Evolutionary conservation across 805 yeast genomes (phyloP).

Genomic region (Sungouiella thailandica): DNA sequence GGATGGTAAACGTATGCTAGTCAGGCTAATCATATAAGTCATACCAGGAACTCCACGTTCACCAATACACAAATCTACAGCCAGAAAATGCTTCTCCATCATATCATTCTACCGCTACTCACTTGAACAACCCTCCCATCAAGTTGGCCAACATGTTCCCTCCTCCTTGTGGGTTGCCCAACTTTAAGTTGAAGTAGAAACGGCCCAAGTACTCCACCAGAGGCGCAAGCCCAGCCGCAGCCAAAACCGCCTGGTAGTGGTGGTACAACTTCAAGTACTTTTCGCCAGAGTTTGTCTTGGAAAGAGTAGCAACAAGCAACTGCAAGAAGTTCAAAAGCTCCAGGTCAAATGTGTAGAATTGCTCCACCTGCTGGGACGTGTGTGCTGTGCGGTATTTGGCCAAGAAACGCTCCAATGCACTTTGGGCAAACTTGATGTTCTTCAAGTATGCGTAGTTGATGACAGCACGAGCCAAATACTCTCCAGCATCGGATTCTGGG

Average conservation of each 20-base stretch:
- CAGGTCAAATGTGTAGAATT: slow-evolving; percentile 27
- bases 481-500: slow-evolving; percentile 21
- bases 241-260: slow-evolving; percentile 41
- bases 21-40: no score
- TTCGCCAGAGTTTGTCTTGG: slow-evolving; percentile 44
- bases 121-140: slow-evolving; percentile 55
- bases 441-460: slow-evolving; percentile 68
- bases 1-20: no score
- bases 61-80: no score
- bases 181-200: slow-evolving; percentile 52
- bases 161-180: slow-evolving; percentile 36
- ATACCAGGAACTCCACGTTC: no score
- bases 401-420: slow-evolving; percentile 23
- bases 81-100: no score
- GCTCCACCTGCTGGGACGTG: slow-evolving; percentile 8
- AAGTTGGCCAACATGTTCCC: slow-evolving; percentile 48
- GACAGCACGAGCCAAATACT: slow-evolving; percentile 52
- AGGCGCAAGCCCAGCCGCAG: slow-evolving; percentile 30
- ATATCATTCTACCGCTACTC: no score
- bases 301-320: slow-evolving; percentile 53
- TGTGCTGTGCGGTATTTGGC: slow-evolving; percentile 20
- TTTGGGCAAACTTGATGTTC: slow-evolving; percentile 56
- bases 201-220: slow-evolving; percentile 57
- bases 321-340: slow-evolving; percentile 66
- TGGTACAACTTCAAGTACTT: slow-evolving; percentile 49